Evolutionary conservation across 1,284 basidiomycete species (phyloP).

Genomic region (Trametes sp.): DNA sequence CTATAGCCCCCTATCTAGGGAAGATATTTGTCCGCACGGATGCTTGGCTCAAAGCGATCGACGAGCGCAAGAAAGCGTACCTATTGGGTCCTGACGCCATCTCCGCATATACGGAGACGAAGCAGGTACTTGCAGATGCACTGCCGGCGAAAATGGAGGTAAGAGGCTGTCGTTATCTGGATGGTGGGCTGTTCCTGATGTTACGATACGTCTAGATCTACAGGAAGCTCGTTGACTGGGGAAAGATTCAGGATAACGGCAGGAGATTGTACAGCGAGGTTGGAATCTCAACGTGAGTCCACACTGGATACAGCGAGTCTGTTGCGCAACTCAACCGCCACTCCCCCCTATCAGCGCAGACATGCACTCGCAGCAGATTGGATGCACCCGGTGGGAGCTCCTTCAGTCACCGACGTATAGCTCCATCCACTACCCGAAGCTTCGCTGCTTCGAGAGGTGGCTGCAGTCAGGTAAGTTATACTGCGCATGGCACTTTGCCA

Average conservation of each 20-base stretch:
- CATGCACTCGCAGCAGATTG: conserved; percentile 9
- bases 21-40: conserved; percentile 17
- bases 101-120: conserved; percentile 26
- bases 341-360: no score
- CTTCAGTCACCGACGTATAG: conserved; percentile 30
- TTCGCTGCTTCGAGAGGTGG: conserved; percentile 26
- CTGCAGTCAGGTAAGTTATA: conserved; percentile 18
- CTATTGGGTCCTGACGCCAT: conserved; percentile 19
- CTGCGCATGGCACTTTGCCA: not conserved
- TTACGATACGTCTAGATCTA: conserved; percentile 14
- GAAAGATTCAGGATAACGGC: not conserved
- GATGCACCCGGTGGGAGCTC: conserved; percentile 32
- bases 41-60: conserved; percentile 33
- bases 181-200: not conserved
- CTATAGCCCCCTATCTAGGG: not conserved
- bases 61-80: conserved; percentile 35
- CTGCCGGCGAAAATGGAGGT: conserved; percentile 29
- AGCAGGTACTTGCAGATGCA: conserved; percentile 23
- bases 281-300: conserved; percentile 26
- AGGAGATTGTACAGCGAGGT: not conserved
- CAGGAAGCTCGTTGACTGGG: conserved; percentile 23
- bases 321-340: no score
- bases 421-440: conserved; percentile 29
- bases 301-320: not conserved
- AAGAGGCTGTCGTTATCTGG: not conserved